These are phyloP conservation scores for Cryoendolithus antarcticus DNA, from an alignment of 2,329 filamentous ascomycete species.

Conservation along the genomic window DNA sequence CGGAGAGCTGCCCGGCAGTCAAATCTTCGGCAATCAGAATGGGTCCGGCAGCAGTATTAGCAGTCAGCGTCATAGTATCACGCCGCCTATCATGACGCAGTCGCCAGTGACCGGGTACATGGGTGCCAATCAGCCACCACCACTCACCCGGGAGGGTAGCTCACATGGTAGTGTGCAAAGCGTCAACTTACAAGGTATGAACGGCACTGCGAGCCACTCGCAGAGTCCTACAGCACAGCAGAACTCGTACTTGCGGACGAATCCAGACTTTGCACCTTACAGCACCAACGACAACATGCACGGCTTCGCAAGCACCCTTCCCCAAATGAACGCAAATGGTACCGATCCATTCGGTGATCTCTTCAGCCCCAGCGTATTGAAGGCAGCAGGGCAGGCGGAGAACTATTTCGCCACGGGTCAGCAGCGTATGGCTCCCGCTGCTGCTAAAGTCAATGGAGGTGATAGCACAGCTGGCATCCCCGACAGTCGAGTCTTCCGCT, in stretches of 20 bases:
- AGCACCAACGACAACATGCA: constrained; percentile 24
- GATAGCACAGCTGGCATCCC: constrained; percentile 30
- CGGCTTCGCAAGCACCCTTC: constrained; percentile 22
- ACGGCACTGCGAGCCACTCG: too few relatives aligned
- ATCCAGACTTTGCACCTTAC: constrained; percentile 16
- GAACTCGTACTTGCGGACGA: constrained; percentile 1
- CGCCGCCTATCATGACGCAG: constrained; percentile 13
- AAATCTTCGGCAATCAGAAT: constrained; percentile 31
- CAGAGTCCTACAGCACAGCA: too few relatives aligned
- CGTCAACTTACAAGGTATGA: too few relatives aligned
- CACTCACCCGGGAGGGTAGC: too few relatives aligned
- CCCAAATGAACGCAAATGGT: constrained; percentile 20
- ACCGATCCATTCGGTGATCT: constrained; percentile 39
- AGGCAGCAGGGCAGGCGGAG: constrained; percentile 29
- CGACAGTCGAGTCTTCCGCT: constrained; percentile 35
- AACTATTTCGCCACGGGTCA: constrained; percentile 19
- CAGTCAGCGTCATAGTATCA: constrained; percentile 21
- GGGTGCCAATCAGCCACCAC: neutral
- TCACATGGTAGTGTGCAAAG: too few relatives aligned
- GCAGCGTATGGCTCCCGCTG: constrained; percentile 8
- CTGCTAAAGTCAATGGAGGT: constrained; percentile 24
- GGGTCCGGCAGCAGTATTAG: constrained; percentile 15
- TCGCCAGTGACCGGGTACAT: constrained; percentile 7
- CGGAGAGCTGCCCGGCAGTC: constrained; percentile 53
- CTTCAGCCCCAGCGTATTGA: constrained; percentile 46